Evolutionary conservation across 1,284 basidiomycete species (phyloP).

Genomic region (Microbotryum saponariae): DNA sequence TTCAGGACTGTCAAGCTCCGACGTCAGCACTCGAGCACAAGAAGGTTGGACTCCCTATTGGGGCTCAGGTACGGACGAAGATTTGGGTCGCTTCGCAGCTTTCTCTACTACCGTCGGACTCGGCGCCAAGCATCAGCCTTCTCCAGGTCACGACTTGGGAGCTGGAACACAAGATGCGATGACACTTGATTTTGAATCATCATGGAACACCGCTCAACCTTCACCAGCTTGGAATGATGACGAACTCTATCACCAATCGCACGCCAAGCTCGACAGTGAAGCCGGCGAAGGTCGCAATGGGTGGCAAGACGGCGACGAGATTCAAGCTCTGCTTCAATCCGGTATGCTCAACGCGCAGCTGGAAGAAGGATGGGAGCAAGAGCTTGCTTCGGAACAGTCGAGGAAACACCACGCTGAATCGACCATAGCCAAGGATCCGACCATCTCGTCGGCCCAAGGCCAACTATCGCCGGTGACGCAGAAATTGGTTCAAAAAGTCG

Average conservation of each 20-base stretch:
- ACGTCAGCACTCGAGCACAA: not conserved
- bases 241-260: not conserved
- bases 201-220: not conserved
- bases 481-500: conserved; percentile 18
- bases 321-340: conserved; percentile 2
- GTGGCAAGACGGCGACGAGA: conserved; percentile 11
- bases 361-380: conserved; percentile 24
- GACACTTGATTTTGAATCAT: not conserved
- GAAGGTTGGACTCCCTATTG: not conserved
- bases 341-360: not conserved
- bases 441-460: conserved; percentile 1
- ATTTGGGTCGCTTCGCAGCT: conserved; percentile 17
- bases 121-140: too few relatives aligned
- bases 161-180: not conserved
- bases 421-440: conserved; percentile 14
- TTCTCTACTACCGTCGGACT: not conserved
- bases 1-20: not conserved
- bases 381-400: conserved; percentile 9
- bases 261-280: not conserved
- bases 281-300: not conserved
- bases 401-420: not conserved
- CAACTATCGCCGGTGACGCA: conserved; percentile 15
- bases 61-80: conserved; percentile 3
- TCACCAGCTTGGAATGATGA: not conserved
- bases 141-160: too few relatives aligned